Base-by-base conservation (phyloP, 108 stramenopile genomes). In the Nannochloropsis salina region DNA sequence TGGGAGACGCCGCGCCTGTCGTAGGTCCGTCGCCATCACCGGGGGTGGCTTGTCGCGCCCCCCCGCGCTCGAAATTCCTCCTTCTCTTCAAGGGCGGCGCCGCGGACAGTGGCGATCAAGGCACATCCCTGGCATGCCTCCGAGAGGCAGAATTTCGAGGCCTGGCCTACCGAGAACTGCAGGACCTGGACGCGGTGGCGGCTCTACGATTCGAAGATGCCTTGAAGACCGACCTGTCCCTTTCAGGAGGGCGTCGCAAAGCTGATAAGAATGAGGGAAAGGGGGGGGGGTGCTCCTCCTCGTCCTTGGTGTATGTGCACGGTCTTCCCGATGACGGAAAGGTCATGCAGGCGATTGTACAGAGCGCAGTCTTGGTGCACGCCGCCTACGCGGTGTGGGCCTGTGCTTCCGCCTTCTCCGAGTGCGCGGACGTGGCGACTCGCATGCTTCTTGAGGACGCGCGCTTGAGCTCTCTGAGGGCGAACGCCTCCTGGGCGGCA, bases 201-300 rank as follows among this genome's bases (percentile, higher is more conserved):
- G 61, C 61, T n/a, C 61, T 74, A 15, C 61, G 61, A 15, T 74
- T 74, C n/a, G 61, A 74, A 74, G 61, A 74, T n/a, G 61, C 61
- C 8, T 74, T 74, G 61, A 8, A 74, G 61, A 74, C 61, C 2
- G 61, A 74, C 8, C 20, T 74, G n/a, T 74, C 61, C 61, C 61
- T 74, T 15, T 15, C 61, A 74, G 61, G 61, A 4, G 61, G 61
- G 61, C 61, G 61, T n/a, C 15, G n/a, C 3, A 15, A 15, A 3
- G 61, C 15, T n/a, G 61, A 74, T 15, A n/a, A 74, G 20, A 74
- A 74, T 6, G 61, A 74, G 61, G 61, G n/a, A n/a, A n/a, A 3
- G 20, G 61, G n/a, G 61, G 3, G n/a, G 61, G n/a, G 61, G 2
- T n/a, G 61, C 61, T n/a, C 61, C 2, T 15, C 61, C n/a, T 74